Evolutionary conservation across 768 basidiomycete genomes (phyloP).

Genomic region (Termitomyces sp.): DNA sequence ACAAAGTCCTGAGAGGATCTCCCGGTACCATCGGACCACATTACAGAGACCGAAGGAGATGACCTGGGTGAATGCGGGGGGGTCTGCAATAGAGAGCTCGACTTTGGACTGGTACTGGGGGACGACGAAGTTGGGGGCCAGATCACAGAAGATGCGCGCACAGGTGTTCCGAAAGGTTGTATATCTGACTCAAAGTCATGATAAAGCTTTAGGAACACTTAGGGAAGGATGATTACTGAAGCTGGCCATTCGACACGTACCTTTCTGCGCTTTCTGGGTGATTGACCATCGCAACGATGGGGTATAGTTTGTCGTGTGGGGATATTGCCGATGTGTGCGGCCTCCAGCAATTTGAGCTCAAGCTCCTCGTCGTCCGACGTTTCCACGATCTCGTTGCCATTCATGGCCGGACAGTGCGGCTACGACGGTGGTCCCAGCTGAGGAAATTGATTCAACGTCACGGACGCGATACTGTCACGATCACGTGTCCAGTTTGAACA

Average conservation of each 20-base stretch:
- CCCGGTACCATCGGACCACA: not conserved
- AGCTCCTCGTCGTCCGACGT: constrained; percentile 65
- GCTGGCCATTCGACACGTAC: constrained; percentile 5
- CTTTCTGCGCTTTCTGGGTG: constrained; percentile 21
- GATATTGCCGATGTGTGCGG: not conserved
- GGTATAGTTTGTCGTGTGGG: not conserved
- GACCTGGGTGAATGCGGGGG: not conserved
- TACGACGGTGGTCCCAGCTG: no score
- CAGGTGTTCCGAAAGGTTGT: not conserved
- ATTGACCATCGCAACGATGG: constrained; percentile 5
- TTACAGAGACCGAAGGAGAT: not conserved
- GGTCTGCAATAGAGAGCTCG: constrained; percentile 5
- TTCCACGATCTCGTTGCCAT: constrained; percentile 48
- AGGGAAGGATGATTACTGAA: not conserved
- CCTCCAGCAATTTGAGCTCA: constrained; percentile 30
- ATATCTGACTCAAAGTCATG: not conserved
- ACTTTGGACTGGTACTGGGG: not conserved
- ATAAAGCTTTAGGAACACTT: not conserved
- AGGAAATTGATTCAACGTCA: not conserved
- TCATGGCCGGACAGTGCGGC: constrained; percentile 19
- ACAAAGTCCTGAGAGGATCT: not conserved
- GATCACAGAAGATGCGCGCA: not conserved
- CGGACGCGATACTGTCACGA: constrained; percentile 10
- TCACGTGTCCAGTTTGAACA: no score
- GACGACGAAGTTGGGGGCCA: constrained; percentile 1